phyloP scores from a whole-genome alignment of 2,329 filamentous ascomycete species.

The Aspergillus fijiensis region DNA sequence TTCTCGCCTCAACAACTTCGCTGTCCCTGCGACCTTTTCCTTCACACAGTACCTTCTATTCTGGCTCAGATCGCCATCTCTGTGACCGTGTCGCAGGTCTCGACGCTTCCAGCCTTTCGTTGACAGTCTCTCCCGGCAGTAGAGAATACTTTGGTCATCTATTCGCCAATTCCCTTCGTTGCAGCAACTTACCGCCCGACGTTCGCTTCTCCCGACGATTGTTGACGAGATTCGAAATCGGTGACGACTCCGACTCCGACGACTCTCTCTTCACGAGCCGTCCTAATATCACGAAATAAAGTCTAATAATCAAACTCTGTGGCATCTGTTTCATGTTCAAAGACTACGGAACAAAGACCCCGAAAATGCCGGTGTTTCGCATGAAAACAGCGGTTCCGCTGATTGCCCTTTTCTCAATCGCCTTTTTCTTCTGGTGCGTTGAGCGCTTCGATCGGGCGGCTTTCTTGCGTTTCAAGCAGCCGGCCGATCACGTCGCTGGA shows the following conservation, averaged over 20 bases:
- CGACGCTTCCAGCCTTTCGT: constrained; percentile 40
- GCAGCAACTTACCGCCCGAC: constrained; percentile 5
- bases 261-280: constrained; percentile 11
- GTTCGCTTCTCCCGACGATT: constrained; percentile 6
- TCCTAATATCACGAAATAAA: constrained; percentile 14
- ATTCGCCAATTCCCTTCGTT: constrained; percentile 26
- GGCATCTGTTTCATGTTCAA: constrained; percentile 32
- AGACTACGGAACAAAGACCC: constrained; percentile 26
- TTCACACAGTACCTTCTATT: constrained; percentile 9
- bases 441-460: constrained; percentile 41
- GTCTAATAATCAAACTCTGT: constrained; percentile 10
- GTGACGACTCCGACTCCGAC: constrained; percentile 9
- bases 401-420: constrained; percentile 39
- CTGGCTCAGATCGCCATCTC: constrained; percentile 9
- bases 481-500: constrained; percentile 30
- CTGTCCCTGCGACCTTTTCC: constrained; percentile 1
- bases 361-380: constrained; percentile 42
- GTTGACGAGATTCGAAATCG: constrained; percentile 12
- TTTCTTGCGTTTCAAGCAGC: constrained; percentile 38
- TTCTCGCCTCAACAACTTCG: neutral
- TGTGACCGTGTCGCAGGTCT: constrained; percentile 34
- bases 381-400: constrained; percentile 41
- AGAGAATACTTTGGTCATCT: constrained; percentile 6
- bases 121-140: constrained; percentile 26
- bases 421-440: constrained; percentile 43